Percentiles rank a stretch among this genome's conserved stretches.
Conservation (phyloP, 73 alveolate genomes). For the Paramecium bursaria region DNA sequence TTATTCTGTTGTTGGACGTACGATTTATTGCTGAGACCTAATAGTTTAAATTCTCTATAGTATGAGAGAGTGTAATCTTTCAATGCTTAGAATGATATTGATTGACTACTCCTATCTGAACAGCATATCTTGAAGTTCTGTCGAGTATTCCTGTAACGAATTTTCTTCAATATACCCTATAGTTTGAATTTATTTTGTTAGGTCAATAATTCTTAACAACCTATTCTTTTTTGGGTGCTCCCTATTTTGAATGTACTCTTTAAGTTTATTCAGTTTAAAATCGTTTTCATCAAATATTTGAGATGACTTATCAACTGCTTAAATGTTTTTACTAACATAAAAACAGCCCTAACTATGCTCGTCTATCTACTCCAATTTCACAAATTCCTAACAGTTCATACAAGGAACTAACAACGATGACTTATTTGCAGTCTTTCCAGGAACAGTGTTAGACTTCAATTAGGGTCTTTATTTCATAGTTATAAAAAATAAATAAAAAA, state of each 20-base stretch:
- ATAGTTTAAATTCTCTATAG: constrained; percentile 10
- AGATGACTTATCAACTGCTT: constrained; percentile 17
- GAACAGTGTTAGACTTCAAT: constrained; percentile 33
- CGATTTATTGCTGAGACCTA: neutral
- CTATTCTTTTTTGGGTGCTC: neutral
- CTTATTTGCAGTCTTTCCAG: constrained; percentile 4
- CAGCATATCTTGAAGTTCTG: neutral
- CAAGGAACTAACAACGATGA: constrained; percentile 14
- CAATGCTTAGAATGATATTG: constrained; percentile 7
- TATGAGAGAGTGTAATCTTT: constrained; percentile 15
- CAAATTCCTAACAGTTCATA: constrained; percentile 29
- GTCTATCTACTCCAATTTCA: neutral
- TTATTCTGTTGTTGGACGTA: neutral
- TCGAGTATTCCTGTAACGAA: neutral
- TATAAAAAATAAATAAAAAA: too few species aligned
- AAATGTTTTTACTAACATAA: neutral
- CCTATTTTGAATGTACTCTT: neutral
- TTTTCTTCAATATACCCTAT: constrained; percentile 13
- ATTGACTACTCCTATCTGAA: constrained; percentile 2
- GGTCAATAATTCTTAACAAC: constrained; percentile 11
- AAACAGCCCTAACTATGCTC: neutral
- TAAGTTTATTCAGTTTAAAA: constrained; percentile 2
- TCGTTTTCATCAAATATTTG: constrained; percentile 16
- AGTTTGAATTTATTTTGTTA: neutral
- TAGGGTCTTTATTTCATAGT: too few species aligned